Evolutionary conservation across 2,329 filamentous ascomycete species (phyloP), one percentile per base, ranked within the genome.

Genomic region (Aspergillus eucalypticola): DNA sequence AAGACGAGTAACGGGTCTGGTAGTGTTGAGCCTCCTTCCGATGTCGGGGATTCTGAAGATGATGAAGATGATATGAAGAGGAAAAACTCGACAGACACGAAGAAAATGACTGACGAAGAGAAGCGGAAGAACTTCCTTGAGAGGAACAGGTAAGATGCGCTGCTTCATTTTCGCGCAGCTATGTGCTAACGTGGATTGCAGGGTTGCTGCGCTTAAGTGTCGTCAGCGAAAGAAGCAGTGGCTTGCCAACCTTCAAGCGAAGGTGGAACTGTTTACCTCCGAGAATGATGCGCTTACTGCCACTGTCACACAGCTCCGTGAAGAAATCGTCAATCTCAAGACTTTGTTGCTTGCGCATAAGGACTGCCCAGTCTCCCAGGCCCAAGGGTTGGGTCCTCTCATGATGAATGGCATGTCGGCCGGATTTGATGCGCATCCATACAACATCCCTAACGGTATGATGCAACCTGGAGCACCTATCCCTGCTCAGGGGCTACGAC

Each of bases 181-280:
- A 19, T 10, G 8, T 29, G 17, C 23, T 58, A 52, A 58, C 38
- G n/a, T 15, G n/a, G 56, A 50, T 73, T 79, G 65, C 60, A 97
- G 95, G 73, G 92, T 99, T 66, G 95, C 95, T 64, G 95, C 95
- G 3, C 83, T 99, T 61, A 99, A 99, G 74, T 99, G 95, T 77
- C 90, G 95, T 62, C 95, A 99, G 76, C 87, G 95, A 19, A 99
- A 99, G 84, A 99, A 99, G 84, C 95, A 98, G 75, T 99, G 95
- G 95, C 85, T 98, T 60, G 90, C 91, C 32, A 98, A 96, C 68
- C 84, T 99, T 1, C 95, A 99, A 76, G 86, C 87, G 58, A 98
- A 98, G 77, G 94, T 98, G 15, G 95, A 99, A 75, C 84, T 96
- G 66, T 98, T 92, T 72, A 93, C 90, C 64, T 89, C 84, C 0